Conservation (phyloP, 108 stramenopile species). For the Halocafeteria seosinensis region DNA sequence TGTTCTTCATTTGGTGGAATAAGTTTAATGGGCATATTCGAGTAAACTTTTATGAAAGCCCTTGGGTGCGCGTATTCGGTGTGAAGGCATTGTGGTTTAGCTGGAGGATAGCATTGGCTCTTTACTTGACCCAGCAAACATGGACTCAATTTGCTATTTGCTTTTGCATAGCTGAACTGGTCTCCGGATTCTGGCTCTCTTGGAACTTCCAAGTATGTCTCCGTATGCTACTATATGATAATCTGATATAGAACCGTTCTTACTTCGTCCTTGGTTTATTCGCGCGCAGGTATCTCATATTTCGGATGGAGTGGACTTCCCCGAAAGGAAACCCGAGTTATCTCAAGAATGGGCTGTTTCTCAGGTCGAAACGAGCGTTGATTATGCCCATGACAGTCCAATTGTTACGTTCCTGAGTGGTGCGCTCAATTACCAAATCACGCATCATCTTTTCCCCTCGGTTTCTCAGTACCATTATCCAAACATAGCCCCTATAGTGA, state of each 20-base stretch:
- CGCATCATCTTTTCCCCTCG: constrained; percentile 62
- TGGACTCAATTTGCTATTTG: not conserved
- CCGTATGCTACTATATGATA: too few relatives aligned
- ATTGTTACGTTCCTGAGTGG: constrained; percentile 57
- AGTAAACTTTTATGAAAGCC: constrained; percentile 25
- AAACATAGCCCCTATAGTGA: constrained; percentile 66
- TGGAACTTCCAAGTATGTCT: constrained; percentile 30
- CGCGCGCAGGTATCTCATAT: too few relatives aligned
- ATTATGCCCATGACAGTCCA: constrained; percentile 51
- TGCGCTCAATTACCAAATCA: constrained; percentile 65
- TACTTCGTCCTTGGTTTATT: too few relatives aligned
- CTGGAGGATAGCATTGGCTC: constrained; percentile 18
- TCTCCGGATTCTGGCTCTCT: constrained; percentile 22
- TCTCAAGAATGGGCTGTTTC: constrained; percentile 52
- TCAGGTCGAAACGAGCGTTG: constrained; percentile 56
- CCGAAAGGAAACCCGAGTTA: not conserved
- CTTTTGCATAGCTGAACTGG: constrained; percentile 19
- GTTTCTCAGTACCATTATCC: constrained; percentile 61
- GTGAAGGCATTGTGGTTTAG: constrained; percentile 15
- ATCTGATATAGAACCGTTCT: too few relatives aligned
- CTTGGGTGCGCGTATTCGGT: constrained; percentile 18
- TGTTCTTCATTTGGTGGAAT: constrained; percentile 16
- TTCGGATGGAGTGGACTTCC: constrained; percentile 37
- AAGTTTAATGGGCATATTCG: constrained; percentile 24
- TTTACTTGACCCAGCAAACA: constrained; percentile 2